Evolutionary conservation across 1,284 basidiomycete species (phyloP).

Genomic region (Anthracocystis walkeri): DNA sequence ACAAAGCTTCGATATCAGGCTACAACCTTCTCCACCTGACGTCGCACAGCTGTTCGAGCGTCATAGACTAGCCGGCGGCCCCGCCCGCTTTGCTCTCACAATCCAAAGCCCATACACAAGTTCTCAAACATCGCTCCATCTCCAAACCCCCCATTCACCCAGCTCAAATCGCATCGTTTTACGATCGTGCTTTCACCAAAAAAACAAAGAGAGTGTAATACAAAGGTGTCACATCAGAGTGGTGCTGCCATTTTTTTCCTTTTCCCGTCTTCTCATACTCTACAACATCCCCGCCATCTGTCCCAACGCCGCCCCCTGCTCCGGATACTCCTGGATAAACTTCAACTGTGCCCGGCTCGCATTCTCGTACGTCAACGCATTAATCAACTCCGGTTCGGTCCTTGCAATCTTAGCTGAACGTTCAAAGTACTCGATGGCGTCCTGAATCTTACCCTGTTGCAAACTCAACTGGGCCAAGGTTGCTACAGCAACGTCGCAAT

Average conservation of each 20-base stretch:
- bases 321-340: conserved; percentile 67
- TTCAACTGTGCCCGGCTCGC: conserved; percentile 63
- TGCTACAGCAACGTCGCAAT: conserved; percentile 96
- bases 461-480: conserved; percentile 92
- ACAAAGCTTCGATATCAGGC: no score
- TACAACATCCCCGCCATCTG: conserved; percentile 63
- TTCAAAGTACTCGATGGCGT: conserved; percentile 88
- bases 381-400: conserved; percentile 89
- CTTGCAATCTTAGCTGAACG: conserved; percentile 86
- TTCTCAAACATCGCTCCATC: no score
- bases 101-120: no score
- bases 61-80: no score
- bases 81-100: not conserved
- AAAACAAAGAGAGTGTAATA: no score
- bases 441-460: conserved; percentile 89
- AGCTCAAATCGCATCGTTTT: no score
- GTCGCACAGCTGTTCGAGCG: no score
- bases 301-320: conserved; percentile 61
- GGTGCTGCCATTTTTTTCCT: no score
- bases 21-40: no score
- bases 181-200: no score
- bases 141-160: no score
- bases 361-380: conserved; percentile 87
- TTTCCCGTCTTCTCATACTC: not conserved
- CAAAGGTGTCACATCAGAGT: no score